Conservation (phyloP, 257 asterid species). For the Ehretia macrophylla region DNA sequence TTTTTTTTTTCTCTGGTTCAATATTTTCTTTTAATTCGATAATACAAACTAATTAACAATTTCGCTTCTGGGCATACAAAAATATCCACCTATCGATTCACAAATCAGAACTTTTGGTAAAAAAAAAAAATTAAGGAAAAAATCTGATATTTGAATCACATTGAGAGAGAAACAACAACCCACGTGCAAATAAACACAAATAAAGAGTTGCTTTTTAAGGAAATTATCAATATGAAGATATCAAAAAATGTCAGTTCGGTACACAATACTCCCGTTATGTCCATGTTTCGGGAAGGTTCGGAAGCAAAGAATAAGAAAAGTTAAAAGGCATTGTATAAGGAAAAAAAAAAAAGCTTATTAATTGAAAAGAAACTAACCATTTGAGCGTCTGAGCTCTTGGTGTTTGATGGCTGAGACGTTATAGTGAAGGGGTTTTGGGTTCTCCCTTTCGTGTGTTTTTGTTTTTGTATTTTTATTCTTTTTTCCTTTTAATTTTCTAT, state of each 20-base stretch:
- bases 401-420: conserved; percentile 20
- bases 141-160: background rate
- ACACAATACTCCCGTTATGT: too few relatives aligned
- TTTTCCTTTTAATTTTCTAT: background rate
- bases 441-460: background rate
- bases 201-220: too few relatives aligned
- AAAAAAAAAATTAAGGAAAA: background rate
- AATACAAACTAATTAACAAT: background rate
- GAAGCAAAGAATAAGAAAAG: too few relatives aligned
- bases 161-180: background rate
- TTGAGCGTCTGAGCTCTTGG: conserved; percentile 17
- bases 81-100: too few relatives aligned
- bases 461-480: background rate
- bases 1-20: background rate
- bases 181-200: background rate
- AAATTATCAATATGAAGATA: too few relatives aligned
- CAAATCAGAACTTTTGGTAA: too few relatives aligned
- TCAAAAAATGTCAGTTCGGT: too few relatives aligned
- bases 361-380: conserved; percentile 1
- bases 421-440: background rate
- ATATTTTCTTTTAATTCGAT: too few relatives aligned
- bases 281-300: too few relatives aligned
- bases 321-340: too few relatives aligned
- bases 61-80: background rate
- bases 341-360: background rate